Conservation (phyloP, 1,284 basidiomycete species). For the Cryptococcus sp. region DNA sequence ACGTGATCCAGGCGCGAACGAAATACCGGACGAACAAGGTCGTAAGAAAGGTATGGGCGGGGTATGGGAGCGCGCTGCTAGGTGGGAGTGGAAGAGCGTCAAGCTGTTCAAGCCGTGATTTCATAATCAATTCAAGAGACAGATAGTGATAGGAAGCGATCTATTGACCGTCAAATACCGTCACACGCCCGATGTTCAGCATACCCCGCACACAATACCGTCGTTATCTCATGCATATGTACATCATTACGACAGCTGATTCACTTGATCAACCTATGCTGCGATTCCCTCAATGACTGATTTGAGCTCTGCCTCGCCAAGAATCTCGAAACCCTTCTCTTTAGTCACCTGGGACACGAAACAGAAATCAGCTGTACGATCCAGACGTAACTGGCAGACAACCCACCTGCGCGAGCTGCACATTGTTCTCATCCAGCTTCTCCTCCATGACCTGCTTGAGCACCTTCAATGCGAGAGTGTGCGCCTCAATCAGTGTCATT, state of each 20-base stretch:
- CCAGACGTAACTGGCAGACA: not conserved
- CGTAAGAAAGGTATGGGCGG: slow-evolving; percentile 44
- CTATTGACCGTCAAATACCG: not conserved
- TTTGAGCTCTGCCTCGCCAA: slow-evolving; percentile 74
- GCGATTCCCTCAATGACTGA: slow-evolving; percentile 66
- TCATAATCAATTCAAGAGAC: not conserved
- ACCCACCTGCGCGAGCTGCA: slow-evolving; percentile 88
- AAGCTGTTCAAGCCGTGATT: slow-evolving; percentile 39
- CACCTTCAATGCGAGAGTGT: slow-evolving; percentile 80
- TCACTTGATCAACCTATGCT: slow-evolving; percentile 19
- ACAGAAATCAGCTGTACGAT: not conserved
- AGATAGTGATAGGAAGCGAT: not conserved
- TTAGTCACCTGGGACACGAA: slow-evolving; percentile 63
- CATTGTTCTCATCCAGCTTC: slow-evolving; percentile 96
- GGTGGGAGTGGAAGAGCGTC: slow-evolving; percentile 46
- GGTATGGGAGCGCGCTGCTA: slow-evolving; percentile 47
- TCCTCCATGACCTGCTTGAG: slow-evolving; percentile 99
- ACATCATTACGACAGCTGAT: not conserved
- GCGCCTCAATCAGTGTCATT: slow-evolving; percentile 89
- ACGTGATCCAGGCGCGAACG: slow-evolving; percentile 35
- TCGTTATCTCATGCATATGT: slow-evolving; percentile 24
- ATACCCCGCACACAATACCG: slow-evolving; percentile 11
- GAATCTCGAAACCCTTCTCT: slow-evolving; percentile 76
- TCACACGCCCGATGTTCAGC: too few species aligned
- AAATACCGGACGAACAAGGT: slow-evolving; percentile 30